phyloP scores from a whole-genome alignment of 2,329 filamentous ascomycete genomes.

The Calonectria montana region DNA sequence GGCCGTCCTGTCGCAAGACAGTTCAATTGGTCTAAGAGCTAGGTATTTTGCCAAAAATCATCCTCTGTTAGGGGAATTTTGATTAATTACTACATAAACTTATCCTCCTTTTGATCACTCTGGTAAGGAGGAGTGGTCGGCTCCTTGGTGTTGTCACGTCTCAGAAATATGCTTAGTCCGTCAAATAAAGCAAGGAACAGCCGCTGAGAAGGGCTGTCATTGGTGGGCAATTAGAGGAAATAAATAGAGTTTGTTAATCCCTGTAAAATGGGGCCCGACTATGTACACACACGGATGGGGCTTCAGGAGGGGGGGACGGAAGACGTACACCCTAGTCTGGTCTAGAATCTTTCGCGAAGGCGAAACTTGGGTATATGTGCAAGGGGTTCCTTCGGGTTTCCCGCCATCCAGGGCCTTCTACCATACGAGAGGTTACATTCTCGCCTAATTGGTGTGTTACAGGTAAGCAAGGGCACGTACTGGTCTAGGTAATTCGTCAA shows the following conservation, averaged over 20 bases:
- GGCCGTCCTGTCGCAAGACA: neutral
- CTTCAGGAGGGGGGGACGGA: neutral
- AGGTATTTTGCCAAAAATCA: neutral
- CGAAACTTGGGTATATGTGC: neutral
- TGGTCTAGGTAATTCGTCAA: neutral
- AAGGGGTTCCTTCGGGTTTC: neutral
- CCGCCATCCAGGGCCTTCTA: neutral
- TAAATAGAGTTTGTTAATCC: neutral
- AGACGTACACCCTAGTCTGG: neutral
- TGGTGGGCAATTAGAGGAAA: conserved; percentile 3
- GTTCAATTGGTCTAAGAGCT: too few relatives aligned
- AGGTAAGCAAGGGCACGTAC: neutral
- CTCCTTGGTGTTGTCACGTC: neutral
- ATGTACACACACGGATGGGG: neutral
- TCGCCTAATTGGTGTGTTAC: conserved; percentile 2
- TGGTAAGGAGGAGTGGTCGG: neutral
- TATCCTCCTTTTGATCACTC: too few relatives aligned
- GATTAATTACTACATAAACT: too few relatives aligned
- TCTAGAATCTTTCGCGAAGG: neutral
- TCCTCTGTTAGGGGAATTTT: neutral
- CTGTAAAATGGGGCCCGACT: neutral
- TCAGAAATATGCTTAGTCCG: neutral
- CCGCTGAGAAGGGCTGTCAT: neutral
- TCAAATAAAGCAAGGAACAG: neutral
- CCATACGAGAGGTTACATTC: conserved; percentile 1